A percentile compares a stretch with the other conserved stretches of the same genome.
Conservation (phyloP, 441 rosid genomes). For the Euphorbia celastroides region DNA sequence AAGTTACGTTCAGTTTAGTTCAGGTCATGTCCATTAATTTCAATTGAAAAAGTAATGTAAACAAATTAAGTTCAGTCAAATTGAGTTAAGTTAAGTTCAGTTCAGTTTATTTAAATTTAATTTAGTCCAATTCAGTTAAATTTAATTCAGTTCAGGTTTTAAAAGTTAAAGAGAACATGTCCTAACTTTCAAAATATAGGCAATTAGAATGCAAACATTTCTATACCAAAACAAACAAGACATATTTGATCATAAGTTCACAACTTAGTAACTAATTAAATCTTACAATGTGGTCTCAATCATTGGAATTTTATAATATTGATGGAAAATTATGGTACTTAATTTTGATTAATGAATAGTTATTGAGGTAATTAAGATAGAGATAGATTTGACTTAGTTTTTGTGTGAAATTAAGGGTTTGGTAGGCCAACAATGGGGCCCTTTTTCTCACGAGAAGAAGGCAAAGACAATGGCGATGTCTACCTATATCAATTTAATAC, state of each 20-base stretch:
- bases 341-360: not conserved
- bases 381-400: conserved; percentile 3
- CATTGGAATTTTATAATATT: not conserved
- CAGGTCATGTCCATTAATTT: too few species aligned
- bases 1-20: too few species aligned
- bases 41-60: too few species aligned
- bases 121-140: too few species aligned
- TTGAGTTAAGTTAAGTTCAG: too few species aligned
- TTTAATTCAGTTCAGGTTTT: too few species aligned
- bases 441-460: not conserved
- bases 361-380: not conserved
- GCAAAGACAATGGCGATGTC: not conserved
- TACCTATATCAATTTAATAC: not conserved
- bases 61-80: too few species aligned
- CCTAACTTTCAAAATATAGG: conserved; percentile 17
- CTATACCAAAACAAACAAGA: conserved; percentile 11
- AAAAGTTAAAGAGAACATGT: too few species aligned
- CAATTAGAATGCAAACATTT: conserved; percentile 25
- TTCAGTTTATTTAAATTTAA: too few species aligned
- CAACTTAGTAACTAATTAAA: not conserved
- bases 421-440: conserved; percentile 17
- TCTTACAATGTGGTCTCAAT: conserved; percentile 1
- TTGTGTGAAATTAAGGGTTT: not conserved
- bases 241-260: not conserved
- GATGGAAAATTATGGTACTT: not conserved